Evolutionary conservation across 176 grass and related monocot genomes (phyloP), one percentile per base, ranked within the genome.

Genomic region (Paspalum vaginatum): DNA sequence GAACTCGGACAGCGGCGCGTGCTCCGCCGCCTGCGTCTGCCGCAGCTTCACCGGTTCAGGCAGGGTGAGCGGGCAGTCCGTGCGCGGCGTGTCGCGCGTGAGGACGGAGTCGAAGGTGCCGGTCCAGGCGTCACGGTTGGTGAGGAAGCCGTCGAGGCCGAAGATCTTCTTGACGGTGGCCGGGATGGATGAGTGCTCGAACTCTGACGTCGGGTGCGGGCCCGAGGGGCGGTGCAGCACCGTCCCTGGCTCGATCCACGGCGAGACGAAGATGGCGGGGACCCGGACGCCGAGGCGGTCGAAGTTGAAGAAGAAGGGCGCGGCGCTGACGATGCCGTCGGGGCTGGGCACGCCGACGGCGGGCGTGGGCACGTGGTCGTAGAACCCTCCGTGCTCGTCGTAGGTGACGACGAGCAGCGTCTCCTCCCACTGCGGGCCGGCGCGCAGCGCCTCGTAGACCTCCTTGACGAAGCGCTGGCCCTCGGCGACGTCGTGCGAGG

Each of bases 341-440:
- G 94, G 94, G 77, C 87, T 97, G 0, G 94, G 94, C 17, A 97
- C 91, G 13, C 80, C 87, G 0, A 82, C 88, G 2, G 85, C 79
- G 0, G 85, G 92, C 5, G 92, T 89, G 1, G 92, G 92, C 15
- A 94, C 89, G 24, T 91, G 92, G 79, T 93, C 94, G 69, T 89
- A 97, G 86, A 97, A 97, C 1, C 94, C 91, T 0, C 91, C 94
- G 46, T 97, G 94, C 81, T 97, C 94, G 49, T 97, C 94, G 82
- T 97, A 97, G 18, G 89, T 93, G 62, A 97, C 13, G 12, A 97
- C 21, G 50, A 97, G 87, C 16, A 97, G 58, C 60, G 61, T 83
- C 62, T 97, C 75, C 9, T 88, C 50, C 94, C 94, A 97, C 70
- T 97, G 94, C 2, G 89, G 94, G 3, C 94, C 72, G 1, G 87